These are phyloP conservation scores for Malus hybrid DNA, from an alignment of 331 rosid genomes.

Conservation along the genomic window DNA sequence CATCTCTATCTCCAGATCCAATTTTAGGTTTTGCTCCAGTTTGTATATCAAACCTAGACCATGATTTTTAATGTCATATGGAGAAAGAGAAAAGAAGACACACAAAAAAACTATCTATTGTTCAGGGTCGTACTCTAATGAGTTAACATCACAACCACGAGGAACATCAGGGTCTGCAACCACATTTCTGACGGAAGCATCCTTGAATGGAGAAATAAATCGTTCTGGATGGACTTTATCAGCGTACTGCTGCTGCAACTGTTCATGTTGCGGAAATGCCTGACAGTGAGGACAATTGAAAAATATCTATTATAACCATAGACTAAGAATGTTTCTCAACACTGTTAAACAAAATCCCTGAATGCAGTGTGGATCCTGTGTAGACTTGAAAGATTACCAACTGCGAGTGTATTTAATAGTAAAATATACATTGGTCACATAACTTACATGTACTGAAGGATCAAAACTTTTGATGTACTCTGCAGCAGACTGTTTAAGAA, in stretches of 20 bases:
- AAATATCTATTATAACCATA: background rate
- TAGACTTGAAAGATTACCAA: background rate
- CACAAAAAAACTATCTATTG: background rate
- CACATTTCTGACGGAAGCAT: conserved; percentile 46
- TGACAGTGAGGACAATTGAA: conserved; percentile 14
- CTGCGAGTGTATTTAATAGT: background rate
- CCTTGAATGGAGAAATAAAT: conserved; percentile 43
- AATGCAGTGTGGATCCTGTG: background rate
- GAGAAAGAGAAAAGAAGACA: background rate
- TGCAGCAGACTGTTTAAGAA: conserved; percentile 73
- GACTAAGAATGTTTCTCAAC: background rate
- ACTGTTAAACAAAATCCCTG: background rate
- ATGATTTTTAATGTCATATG: conserved; percentile 16
- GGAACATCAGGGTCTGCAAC: conserved; percentile 86
- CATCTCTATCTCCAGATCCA: conserved; percentile 87
- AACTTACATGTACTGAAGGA: conserved; percentile 41
- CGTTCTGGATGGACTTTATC: conserved; percentile 47
- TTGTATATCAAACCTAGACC: conserved; percentile 64
- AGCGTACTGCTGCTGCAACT: conserved; percentile 67
- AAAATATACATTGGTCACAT: background rate
- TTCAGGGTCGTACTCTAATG: conserved; percentile 53
- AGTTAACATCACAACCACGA: conserved; percentile 51
- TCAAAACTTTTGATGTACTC: conserved; percentile 69
- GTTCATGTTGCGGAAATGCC: conserved; percentile 68
- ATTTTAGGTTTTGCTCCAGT: conserved; percentile 61